phyloP scores from a whole-genome alignment of 1,139 yeast species.

The Oligophagozyma castellii region DNA sequence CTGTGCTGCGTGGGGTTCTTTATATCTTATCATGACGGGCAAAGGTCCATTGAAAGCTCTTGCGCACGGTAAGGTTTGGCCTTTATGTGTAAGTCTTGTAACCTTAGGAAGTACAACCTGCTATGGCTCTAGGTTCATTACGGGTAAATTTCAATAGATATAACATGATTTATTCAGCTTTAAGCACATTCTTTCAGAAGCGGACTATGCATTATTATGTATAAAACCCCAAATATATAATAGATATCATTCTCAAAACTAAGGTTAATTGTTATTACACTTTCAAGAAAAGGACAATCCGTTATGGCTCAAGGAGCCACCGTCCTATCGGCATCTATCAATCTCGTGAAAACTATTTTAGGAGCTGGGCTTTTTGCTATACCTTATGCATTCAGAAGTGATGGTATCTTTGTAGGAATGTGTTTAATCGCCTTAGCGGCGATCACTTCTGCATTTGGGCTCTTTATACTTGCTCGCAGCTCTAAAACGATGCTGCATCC shows the following conservation, averaged over 20 bases:
- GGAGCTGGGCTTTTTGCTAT: constrained; percentile 93
- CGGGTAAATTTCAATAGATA: constrained; percentile 16
- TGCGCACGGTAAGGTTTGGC: constrained; percentile 37
- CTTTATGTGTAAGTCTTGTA: constrained; percentile 42
- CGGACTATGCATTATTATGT: background rate
- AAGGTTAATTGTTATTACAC: too few species aligned
- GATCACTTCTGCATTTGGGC: constrained; percentile 62
- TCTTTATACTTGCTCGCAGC: constrained; percentile 64
- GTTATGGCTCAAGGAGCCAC: constrained; percentile 20
- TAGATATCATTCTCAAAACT: background rate
- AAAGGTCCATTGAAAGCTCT: constrained; percentile 39
- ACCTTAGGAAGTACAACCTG: constrained; percentile 51
- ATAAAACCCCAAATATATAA: background rate
- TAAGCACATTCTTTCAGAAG: constrained; percentile 1
- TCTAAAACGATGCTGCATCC: constrained; percentile 47
- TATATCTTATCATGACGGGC: constrained; percentile 68
- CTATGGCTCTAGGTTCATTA: constrained; percentile 58
- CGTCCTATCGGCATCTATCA: constrained; percentile 36
- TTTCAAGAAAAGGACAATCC: background rate
- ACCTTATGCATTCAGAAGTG: constrained; percentile 81
- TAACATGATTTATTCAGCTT: too few species aligned
- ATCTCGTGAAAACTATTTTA: constrained; percentile 56
- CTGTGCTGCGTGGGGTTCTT: constrained; percentile 71
- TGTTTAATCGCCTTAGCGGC: constrained; percentile 61
- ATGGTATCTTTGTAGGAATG: constrained; percentile 63